phyloP scores from a whole-genome alignment of 1,139 yeast species.

The Suhomyces choctaworum region DNA sequence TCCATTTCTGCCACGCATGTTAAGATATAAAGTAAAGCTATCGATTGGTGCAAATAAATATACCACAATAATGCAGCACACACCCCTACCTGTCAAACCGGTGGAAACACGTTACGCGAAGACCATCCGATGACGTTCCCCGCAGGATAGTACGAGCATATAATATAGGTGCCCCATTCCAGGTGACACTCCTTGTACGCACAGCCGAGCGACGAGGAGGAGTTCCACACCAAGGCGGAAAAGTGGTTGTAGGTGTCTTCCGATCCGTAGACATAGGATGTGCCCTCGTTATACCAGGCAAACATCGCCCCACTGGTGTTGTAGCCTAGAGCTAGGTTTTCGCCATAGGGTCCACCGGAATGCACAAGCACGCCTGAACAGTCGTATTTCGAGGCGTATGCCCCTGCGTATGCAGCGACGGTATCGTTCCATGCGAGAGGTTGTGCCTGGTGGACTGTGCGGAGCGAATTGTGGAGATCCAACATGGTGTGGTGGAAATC shows the following conservation, averaged over 20 bases:
- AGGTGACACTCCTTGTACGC: constrained; percentile 25
- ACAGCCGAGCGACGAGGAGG: constrained; percentile 21
- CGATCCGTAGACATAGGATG: constrained; percentile 25
- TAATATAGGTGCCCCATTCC: constrained; percentile 54
- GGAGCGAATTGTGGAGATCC: constrained; percentile 31
- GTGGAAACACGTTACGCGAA: constrained; percentile 29
- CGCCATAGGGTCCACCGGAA: constrained; percentile 40
- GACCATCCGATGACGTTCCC: constrained; percentile 55
- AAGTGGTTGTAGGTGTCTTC: constrained; percentile 20
- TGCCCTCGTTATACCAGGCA: constrained; percentile 43
- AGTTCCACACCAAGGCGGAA: constrained; percentile 25
- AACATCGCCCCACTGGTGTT: constrained; percentile 29
- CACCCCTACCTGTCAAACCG: background rate
- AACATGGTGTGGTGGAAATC: constrained; percentile 15
- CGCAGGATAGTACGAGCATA: constrained; percentile 61
- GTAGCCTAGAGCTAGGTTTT: constrained; percentile 42
- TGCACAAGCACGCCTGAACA: constrained; percentile 39
- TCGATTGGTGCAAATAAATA: background rate
- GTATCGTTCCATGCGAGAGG: constrained; percentile 33
- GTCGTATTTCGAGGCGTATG: constrained; percentile 30
- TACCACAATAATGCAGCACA: background rate
- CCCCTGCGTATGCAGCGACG: constrained; percentile 31
- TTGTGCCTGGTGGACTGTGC: constrained; percentile 32
- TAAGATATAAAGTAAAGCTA: constrained; percentile 10
- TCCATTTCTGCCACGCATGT: constrained; percentile 29